These are phyloP conservation scores for Ogataea polymorpha DNA, from an alignment of 805 yeast species.

Conservation along the genomic window DNA sequence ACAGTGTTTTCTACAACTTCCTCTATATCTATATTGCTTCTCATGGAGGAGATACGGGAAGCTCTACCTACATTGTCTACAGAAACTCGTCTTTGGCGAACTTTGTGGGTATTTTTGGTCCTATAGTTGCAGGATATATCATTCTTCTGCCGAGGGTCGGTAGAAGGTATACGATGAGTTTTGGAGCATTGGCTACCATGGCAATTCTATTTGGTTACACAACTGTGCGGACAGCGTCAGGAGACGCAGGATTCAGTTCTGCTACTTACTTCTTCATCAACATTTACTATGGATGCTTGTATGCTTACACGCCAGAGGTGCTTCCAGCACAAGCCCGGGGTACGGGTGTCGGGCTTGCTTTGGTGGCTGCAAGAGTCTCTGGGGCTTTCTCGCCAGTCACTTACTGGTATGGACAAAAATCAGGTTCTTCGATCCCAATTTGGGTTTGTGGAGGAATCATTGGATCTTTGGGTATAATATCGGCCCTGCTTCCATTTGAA, in stretches of 20 bases:
- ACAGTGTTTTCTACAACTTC: constrained; percentile 54
- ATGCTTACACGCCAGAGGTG: constrained; percentile 66
- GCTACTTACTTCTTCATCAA: constrained; percentile 47
- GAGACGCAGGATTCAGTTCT: constrained; percentile 49
- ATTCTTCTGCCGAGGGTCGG: constrained; percentile 39
- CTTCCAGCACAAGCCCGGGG: constrained; percentile 46
- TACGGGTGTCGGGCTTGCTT: constrained; percentile 61
- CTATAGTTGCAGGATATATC: constrained; percentile 46
- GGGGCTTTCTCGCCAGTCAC: constrained; percentile 60
- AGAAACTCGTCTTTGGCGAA: constrained; percentile 48
- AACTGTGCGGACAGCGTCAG: constrained; percentile 51
- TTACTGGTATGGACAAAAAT: constrained; percentile 45
- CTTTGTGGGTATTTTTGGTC: constrained; percentile 49
- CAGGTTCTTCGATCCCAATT: constrained; percentile 55
- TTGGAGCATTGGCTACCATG: constrained; percentile 53
- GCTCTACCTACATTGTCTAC: constrained; percentile 38
- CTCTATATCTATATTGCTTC: constrained; percentile 49
- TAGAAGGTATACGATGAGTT: constrained; percentile 53
- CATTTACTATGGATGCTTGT: constrained; percentile 55
- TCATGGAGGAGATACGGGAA: constrained; percentile 48
- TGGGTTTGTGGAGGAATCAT: constrained; percentile 60
- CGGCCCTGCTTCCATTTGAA: constrained; percentile 48
- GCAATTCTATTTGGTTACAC: constrained; percentile 62
- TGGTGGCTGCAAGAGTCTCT: constrained; percentile 50
- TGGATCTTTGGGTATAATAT: constrained; percentile 44